Base-by-base conservation (phyloP, 805 yeast species). In the Saccharomycopsis guyanensis region DNA sequence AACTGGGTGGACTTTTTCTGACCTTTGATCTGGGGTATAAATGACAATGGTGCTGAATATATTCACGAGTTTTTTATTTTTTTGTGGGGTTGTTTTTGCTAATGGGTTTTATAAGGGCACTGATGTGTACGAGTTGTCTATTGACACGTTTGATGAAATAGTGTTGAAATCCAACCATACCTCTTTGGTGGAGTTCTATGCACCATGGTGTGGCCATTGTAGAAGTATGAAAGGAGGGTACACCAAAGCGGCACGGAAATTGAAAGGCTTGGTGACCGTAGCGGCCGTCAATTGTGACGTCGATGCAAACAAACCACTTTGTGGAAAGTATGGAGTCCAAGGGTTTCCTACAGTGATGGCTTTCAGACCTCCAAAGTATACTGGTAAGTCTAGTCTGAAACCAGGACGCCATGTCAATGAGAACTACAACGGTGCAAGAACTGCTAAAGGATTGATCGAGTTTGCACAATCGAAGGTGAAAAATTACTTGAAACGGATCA, bases 141-240 rank as follows among this genome's bases (percentile, higher is more conserved):
- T 79, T 2, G 55, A 68, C 13, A 80, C 69, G 44, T 88, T 88
- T 58, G 78, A 81, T 51, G 73, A 75, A 46, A 82, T 80, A 41
- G 77, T 89, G 3, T 69, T 78, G 37, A 62, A 69, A 19, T 71
- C 94, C 2, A 87, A 87, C 59, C 83, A 86, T 56, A 83, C 95
- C 1, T 65, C 95, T 1, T 65, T 88, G 16, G 88, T 87, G 19
- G 88, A 88, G 66, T 89, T 89, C 63, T 89, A 83, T 63, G 97
- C 97, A 3, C 96, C 97, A 33, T 89, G 97, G 97, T 91, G 98
- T 68, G 96, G 97, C 3, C 87, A 91, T 63, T 91, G 98, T 65
- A 73, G 80, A 56, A 73, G 78, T 47, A 66, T 91, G 42, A 75
- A 78, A 49, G 80, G 83, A 3, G 77, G 76, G 1, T 82, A 71